Evolutionary conservation across 371 early-diverging fungal genomes (phyloP).

Genomic region (Syncephalis fuscata): DNA sequence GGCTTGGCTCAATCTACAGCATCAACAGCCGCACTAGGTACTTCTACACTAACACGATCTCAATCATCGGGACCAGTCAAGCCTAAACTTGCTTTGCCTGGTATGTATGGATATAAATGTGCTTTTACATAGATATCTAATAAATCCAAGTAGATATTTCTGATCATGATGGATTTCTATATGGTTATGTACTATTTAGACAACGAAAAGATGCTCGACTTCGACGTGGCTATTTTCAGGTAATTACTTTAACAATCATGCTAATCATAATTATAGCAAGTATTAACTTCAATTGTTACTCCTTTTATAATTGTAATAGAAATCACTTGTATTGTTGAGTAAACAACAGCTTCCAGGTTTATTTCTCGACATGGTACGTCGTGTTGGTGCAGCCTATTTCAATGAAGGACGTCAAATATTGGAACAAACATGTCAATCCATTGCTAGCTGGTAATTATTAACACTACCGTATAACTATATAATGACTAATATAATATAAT

Average conservation of each 20-base stretch:
- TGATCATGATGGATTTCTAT: conserved; percentile 43
- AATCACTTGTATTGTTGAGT: conserved; percentile 4
- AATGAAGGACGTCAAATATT: conserved; percentile 34
- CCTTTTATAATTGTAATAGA: too few relatives aligned
- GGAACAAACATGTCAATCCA: conserved; percentile 66
- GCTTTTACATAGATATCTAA: not conserved
- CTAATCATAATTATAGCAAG: not conserved
- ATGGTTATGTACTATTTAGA: conserved; percentile 90
- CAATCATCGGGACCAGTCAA: not conserved
- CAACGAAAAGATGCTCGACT: conserved; percentile 74
- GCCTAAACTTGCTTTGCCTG: not conserved
- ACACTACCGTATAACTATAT: not conserved
- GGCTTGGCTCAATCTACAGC: conserved; percentile 8
- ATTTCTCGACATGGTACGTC: conserved; percentile 52
- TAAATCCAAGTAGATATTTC: conserved; percentile 24
- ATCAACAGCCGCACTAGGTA: conserved; percentile 30
- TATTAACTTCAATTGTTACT: too few relatives aligned
- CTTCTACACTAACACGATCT: conserved; percentile 24
- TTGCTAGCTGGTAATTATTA: conserved; percentile 48
- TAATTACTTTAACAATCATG: conserved; percentile 71
- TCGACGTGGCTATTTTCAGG: conserved; percentile 82
- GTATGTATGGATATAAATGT: not conserved
- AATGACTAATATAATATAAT: not conserved
- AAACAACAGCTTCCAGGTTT: conserved; percentile 68
- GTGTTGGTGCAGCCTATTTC: conserved; percentile 44